These are phyloP conservation scores for Coprinellus micaceus DNA, from an alignment of 768 basidiomycete genomes.

Conservation along the genomic window DNA sequence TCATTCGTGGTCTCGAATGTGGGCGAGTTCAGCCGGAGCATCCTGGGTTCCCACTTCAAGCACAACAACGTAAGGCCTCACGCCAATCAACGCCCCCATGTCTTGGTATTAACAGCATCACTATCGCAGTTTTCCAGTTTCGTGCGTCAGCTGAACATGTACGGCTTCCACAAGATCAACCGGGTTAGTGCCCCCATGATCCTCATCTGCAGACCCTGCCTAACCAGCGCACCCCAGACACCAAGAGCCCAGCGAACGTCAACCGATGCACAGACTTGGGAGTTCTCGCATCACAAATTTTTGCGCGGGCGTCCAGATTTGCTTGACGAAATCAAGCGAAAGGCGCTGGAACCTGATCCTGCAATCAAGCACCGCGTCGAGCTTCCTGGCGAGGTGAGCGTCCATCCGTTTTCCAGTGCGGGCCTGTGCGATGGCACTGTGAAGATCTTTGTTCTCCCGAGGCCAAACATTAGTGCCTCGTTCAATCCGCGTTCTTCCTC, in stretches of 20 bases:
- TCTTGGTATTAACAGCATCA: slow-evolving; percentile 5
- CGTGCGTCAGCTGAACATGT: slow-evolving; percentile 94
- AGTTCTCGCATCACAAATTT: slow-evolving; percentile 87
- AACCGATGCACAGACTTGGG: slow-evolving; percentile 80
- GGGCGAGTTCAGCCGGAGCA: slow-evolving; percentile 80
- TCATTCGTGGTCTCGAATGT: slow-evolving; percentile 86
- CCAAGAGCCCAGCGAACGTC: slow-evolving; percentile 82
- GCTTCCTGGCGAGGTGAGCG: slow-evolving; percentile 72
- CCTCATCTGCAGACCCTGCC: slow-evolving; percentile 2
- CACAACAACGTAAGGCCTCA: slow-evolving; percentile 71
- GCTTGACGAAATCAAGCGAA: slow-evolving; percentile 82
- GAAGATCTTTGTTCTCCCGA: neutral
- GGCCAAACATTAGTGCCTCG: neutral
- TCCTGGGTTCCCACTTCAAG: slow-evolving; percentile 84
- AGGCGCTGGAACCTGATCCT: slow-evolving; percentile 79
- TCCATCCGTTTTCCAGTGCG: slow-evolving; percentile 5
- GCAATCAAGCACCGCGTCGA: slow-evolving; percentile 69
- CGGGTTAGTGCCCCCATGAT: slow-evolving; percentile 45
- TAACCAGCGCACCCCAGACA: slow-evolving; percentile 40
- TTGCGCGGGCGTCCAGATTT: slow-evolving; percentile 76
- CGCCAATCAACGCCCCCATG: slow-evolving; percentile 6
- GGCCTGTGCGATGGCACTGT: too few species aligned
- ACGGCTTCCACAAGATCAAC: slow-evolving; percentile 93
- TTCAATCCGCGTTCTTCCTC: neutral
- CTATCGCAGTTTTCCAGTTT: slow-evolving; percentile 81